Base-by-base conservation (phyloP, 305 asterid genomes). In the Fraxinus paxiana region DNA sequence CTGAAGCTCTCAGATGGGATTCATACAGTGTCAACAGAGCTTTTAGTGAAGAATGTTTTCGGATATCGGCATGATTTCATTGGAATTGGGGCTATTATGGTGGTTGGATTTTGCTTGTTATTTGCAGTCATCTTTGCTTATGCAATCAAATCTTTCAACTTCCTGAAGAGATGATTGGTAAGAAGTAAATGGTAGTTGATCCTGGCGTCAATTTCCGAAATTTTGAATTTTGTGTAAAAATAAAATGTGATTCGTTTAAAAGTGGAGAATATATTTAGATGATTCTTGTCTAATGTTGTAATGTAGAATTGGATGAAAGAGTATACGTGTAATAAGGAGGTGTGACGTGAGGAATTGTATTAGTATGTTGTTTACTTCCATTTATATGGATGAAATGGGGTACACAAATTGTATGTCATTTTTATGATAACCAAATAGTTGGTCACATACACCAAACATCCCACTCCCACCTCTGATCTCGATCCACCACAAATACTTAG, bases 71-170 rank as follows among this genome's bases (percentile, higher is more conserved):
- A 92, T 63, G 98, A 95, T 61, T 92, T 85, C 81, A 30, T 92
- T 12, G 92, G 88, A 28, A 35, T 95, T 48, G 92, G 95, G 0
- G 98, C 92, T 10, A 71, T 90, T 33, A 92, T 95, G 98, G 94
- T 93, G 85, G 93, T 87, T 6, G 92, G 95, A 24, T 93, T 95
- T 78, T 88, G 90, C 85, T 17, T 92, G 75, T 73, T 95, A 69
- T 95, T 95, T 75, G 92, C 97, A 0, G 88, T 95, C 15, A 93
- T 93, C 80, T 95, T 95, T 77, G 97, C 98, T 1, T 92, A 85
- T 75, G 93, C 97, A 31, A 92, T 95, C 70, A 95, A 92, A 85
- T 84, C 97, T 2, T 95, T 95, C 81, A 93, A 90, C 89, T 95
- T 95, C 85, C 94, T 89, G 89, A 92, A 91, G 92, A 88, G 98